Conservation (phyloP, 306 rosid genomes). For the Glycine tomentella region DNA sequence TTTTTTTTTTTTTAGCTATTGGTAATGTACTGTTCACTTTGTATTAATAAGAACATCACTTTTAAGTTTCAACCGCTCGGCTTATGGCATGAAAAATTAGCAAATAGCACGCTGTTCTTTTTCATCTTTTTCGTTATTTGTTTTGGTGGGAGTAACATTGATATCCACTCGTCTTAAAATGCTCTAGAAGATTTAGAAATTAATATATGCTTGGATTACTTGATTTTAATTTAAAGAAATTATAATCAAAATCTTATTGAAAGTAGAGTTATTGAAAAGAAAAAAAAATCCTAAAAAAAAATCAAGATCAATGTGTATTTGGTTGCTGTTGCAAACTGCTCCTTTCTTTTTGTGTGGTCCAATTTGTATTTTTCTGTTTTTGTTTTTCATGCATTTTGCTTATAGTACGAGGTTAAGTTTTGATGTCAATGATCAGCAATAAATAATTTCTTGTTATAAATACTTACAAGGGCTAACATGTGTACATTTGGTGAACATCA, state of each 20-base stretch:
- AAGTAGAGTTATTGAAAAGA: not conserved
- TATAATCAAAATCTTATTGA: not conserved
- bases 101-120: not conserved
- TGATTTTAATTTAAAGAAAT: not conserved
- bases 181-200: not conserved
- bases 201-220: not conserved
- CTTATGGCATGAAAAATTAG: not conserved
- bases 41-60: constrained; percentile 20
- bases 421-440: not conserved
- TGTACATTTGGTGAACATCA: no score
- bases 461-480: no score
- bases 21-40: not conserved
- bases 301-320: not conserved
- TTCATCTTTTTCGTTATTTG: not conserved
- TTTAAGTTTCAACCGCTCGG: not conserved
- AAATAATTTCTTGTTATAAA: no score
- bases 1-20: constrained; percentile 11
- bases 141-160: not conserved
- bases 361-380: not conserved
- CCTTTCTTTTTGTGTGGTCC: no score
- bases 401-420: not conserved
- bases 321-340: not conserved
- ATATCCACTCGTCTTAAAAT: not conserved
- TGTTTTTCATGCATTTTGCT: no score
- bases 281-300: not conserved